Evolutionary conservation across 208 protist species (phyloP), one percentile per base, ranked within the genome.

Genomic region (Crithidia expoeki): DNA sequence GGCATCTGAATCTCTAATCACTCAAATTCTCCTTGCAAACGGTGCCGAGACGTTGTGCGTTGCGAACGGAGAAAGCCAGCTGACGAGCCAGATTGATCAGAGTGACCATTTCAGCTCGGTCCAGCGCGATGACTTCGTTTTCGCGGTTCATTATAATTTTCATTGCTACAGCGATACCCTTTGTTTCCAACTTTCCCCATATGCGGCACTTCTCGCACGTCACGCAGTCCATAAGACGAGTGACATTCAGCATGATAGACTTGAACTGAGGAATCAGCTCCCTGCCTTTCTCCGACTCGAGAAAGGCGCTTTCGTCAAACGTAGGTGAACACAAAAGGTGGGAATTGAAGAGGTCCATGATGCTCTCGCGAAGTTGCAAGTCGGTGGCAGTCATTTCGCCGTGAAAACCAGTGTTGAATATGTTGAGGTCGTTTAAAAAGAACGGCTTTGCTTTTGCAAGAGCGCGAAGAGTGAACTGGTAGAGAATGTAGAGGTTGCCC

Each of bases 151-250:
- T 86, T 17, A 94, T 84, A 57, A 98, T 84, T 49, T 93, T 87
- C 56, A 97, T 74, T 4, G 94, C 94, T 0, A 89, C 94, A 0
- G 85, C 79, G 42, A 98, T 75, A 27, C 92, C 94, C 61, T 90
- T 93, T 21, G 83, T 90, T 62, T 94, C 72, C 33, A 98, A 69
- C 66, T 98, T 98, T 9, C 92, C 94, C 92, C 92, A 97, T 21
- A 96, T 80, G 53, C 90, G 88, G 58, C 94, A 98, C 72, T 97
- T 98, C 68, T 98, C 91, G 80, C 94, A 98, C 6, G 89, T 85
- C 14, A 98, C 89, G 69, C 94, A 98, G 69, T 98, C 91, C 89
- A 98, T 96, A 42, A 97, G 57, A 19, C 36, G 81, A 33, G 88
- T 93, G 17, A 97, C 85, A 58, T 98, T 98, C 1, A 72, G 49